Base-by-base conservation (phyloP, 2,329 filamentous ascomycete genomes). In the Huntiella bhutanensis region DNA sequence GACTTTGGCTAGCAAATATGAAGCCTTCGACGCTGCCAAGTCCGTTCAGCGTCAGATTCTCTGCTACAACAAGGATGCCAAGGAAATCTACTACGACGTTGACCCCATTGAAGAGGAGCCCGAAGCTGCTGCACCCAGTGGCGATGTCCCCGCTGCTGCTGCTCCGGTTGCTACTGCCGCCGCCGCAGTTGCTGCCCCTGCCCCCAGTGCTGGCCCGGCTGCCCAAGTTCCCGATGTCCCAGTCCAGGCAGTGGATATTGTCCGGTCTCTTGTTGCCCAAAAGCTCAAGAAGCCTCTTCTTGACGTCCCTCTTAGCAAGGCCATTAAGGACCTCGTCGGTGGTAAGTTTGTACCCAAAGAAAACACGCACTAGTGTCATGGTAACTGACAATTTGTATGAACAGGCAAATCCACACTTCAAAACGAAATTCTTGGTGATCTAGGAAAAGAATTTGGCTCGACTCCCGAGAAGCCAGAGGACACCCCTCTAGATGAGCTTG, bases 61-160 rank as follows among this genome's bases (percentile, higher is more conserved):
- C 48, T 96, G 91, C 71, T 98, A 96, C 70, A 96, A 94, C 71
- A 98, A 98, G 65, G 91, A 98, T 59, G 82, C 86, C 48, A 96
- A 95, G 63, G 91, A 98, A 64, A 98, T 98, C 54, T 98, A 98
- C 70, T 98, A 98, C 64, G 88, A 95, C 60, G 87, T 93, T 39
- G 91, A 98, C 58, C 91, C 91, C 0, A 70, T 93, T 28, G 85
- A 92, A 58, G 91, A 98, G 49, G 91, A 96, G 63, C 73, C 81
- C 41, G 80, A 81, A 57, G 67, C 78, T 1, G 61, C 68, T 10
- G 64, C 70, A 17, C 59, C 64, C 51, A 60, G 71, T 45, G 58
- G 69, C 34, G 59, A 71, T 42, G 57, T 69, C 4, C 58, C 70
- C 35, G 63, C 73, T 19, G 62, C 76, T 32, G 64, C 73, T 28